Base-by-base conservation (phyloP, 805 yeast genomes). In the Priceomyces carsonii region DNA sequence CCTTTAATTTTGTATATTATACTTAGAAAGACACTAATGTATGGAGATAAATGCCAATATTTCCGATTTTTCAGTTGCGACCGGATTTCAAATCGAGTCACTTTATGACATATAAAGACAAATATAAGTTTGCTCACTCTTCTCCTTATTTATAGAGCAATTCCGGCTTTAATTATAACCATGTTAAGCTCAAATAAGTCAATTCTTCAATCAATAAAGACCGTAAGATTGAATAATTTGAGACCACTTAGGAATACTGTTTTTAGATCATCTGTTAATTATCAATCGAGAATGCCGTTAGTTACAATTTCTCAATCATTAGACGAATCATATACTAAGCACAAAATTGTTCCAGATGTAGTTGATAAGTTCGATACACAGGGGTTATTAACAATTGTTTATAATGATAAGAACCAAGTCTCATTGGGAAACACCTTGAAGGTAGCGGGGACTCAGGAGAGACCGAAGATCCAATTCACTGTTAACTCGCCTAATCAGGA, bases 401-500 rank as follows among this genome's bases (percentile, higher is more conserved):
- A 81, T 57, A 48, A 44, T 24, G 49, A 48, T 5, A 79, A 78
- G n/a, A 58, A 62, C 15, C 85, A 78, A 38, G 96, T 87, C 21
- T 75, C 89, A 0, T 63, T 86, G 69, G 97, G 96, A 13, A 87
- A 89, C 61, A 73, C 80, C 2, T 66, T 90, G 36, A 57, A 68
- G 26, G 81, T 77, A 5, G 71, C 65, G 3, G 83, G 80, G 29
- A 80, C 96, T 18, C 95, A 85, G 61, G 47, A 59, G n/a, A 51
- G 48, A 29, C 96, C 96, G 22, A 48, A 58, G 20, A 68, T 89
- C 38, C 83, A 82, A 44, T 79, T 85, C 61, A 77, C 89, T 10
- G 65, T 80, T 43, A 69, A 72, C 45, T 63, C 73, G 24, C 66
- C 73, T 12, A 63, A 66, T 24, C 60, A 64, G 35, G 71, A 72